phyloP scores from a whole-genome alignment of 139 green algal species.

The Chlorella sp. region DNA sequence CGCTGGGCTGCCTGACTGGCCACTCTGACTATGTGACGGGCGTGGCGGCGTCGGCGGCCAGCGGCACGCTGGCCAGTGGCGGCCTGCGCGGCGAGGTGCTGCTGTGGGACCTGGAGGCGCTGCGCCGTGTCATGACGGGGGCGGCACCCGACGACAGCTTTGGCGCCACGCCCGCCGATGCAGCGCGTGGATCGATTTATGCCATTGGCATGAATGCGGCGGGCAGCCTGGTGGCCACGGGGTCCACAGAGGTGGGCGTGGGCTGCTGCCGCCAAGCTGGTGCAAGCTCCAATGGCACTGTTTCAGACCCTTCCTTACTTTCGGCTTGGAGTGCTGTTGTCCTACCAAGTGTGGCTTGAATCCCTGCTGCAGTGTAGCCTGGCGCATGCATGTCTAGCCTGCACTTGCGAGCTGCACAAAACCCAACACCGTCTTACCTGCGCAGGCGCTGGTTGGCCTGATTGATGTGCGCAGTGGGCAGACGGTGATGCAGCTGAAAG shows the following conservation, averaged over 20 bases:
- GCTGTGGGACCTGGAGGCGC: constrained; percentile 50
- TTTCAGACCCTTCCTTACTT: too few species aligned
- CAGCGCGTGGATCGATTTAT: constrained; percentile 75
- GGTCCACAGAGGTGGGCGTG: constrained; percentile 64
- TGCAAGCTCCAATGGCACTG: too few species aligned
- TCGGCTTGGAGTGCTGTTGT: too few species aligned
- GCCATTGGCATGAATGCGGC: constrained; percentile 72
- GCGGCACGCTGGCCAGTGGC: constrained; percentile 33
- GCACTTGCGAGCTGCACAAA: too few species aligned
- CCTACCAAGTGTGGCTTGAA: too few species aligned
- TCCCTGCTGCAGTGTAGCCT: too few species aligned
- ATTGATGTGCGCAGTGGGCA: constrained; percentile 71
- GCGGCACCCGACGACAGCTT: background rate
- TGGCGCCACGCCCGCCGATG: background rate
- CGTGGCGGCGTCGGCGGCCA: constrained; percentile 30
- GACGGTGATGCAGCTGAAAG: constrained; percentile 80
- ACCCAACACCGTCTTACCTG: background rate
- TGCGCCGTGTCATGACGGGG: background rate
- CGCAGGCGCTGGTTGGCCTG: constrained; percentile 63
- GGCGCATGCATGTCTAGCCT: too few species aligned
- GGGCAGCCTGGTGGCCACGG: constrained; percentile 77
- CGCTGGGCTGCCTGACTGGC: constrained; percentile 24
- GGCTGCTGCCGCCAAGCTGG: too few species aligned
- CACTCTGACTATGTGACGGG: constrained; percentile 58
- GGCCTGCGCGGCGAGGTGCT: constrained; percentile 58